Conservation (phyloP, 169 alveolate genomes). For the Ichthyophthirius multifiliis region DNA sequence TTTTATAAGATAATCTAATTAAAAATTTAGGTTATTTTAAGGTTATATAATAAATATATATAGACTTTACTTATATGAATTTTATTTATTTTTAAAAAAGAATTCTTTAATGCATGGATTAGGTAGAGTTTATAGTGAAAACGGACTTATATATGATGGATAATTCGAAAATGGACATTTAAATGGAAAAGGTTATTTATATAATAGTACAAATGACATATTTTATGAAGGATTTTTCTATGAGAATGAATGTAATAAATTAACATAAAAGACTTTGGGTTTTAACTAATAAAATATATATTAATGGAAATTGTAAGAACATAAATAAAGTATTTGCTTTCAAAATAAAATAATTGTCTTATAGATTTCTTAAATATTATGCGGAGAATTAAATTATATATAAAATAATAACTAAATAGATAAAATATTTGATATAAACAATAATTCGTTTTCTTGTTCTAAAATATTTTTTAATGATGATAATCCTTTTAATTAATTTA, state of each 20-base stretch:
- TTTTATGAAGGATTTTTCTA: conserved; percentile 1
- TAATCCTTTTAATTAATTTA: too few relatives aligned
- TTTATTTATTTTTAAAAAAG: not conserved
- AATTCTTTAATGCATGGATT: not conserved
- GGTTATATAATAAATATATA: not conserved
- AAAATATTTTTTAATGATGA: too few relatives aligned
- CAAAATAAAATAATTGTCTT: not conserved
- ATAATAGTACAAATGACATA: not conserved
- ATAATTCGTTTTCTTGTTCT: too few relatives aligned
- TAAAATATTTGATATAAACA: too few relatives aligned
- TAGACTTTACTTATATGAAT: not conserved
- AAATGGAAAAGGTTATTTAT: not conserved
- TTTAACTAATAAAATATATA: not conserved
- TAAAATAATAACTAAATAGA: too few relatives aligned
- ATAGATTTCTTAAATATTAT: not conserved
- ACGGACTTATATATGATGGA: not conserved
- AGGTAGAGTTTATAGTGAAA: not conserved
- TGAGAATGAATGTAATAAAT: not conserved
- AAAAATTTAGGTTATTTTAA: not conserved
- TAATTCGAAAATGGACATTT: not conserved
- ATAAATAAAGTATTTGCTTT: not conserved
- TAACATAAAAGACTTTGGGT: not conserved
- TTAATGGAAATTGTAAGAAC: not conserved
- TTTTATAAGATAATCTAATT: not conserved
- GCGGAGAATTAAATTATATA: too few relatives aligned